Evolutionary conservation across 2,329 filamentous ascomycete species (phyloP).

Genomic region (Clonostachys chloroleuca): DNA sequence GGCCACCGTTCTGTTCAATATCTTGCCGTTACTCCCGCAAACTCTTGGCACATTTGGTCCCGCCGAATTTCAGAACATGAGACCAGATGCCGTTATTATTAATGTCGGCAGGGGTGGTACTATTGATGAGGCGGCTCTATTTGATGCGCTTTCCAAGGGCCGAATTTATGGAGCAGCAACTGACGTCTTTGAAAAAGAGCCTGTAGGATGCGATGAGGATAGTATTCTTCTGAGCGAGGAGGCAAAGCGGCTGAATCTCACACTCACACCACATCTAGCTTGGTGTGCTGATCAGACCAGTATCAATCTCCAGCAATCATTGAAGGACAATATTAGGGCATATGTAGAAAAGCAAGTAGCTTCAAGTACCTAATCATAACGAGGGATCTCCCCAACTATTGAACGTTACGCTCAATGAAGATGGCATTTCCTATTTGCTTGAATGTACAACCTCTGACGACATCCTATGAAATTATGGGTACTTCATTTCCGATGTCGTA

Average conservation of each 20-base stretch:
- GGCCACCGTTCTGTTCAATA: conserved; percentile 13
- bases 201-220: conserved; percentile 7
- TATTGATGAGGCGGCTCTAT: conserved; percentile 25
- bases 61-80: conserved; percentile 8
- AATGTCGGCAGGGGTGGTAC: conserved; percentile 23
- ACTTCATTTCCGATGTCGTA: no score
- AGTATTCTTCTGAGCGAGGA: neutral
- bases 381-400: no score
- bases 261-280: neutral
- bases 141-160: conserved; percentile 17
- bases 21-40: conserved; percentile 11
- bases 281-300: neutral
- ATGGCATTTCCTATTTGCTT: no score
- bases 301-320: no score
- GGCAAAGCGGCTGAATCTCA: neutral
- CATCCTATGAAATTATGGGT: no score
- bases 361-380: no score
- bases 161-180: conserved; percentile 24
- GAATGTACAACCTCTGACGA: no score
- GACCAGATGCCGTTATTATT: conserved; percentile 13
- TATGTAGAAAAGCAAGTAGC: no score
- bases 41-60: conserved; percentile 9
- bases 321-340: no score
- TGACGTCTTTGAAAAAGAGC: conserved; percentile 22
- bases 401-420: no score